These are phyloP conservation scores for Coniochaeta pulveracea DNA, from an alignment of 2,329 filamentous ascomycete species.

Conservation along the genomic window DNA sequence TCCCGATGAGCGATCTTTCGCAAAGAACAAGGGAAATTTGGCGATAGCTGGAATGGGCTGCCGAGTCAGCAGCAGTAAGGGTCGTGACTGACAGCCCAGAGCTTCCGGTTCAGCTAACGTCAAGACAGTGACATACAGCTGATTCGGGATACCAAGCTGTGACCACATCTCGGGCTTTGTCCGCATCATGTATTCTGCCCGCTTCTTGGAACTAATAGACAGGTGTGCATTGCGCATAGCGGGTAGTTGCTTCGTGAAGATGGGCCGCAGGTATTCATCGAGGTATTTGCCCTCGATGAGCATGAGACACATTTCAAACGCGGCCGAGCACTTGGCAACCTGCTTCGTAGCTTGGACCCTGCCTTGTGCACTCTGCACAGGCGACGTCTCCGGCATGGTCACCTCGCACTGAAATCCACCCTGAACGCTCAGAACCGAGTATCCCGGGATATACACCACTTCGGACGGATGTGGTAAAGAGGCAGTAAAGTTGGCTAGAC, in stretches of 20 bases:
- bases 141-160: conserved; percentile 28
- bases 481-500: conserved; percentile 64
- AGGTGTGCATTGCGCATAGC: conserved; percentile 78
- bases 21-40: conserved; percentile 61
- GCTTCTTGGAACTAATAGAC: conserved; percentile 70
- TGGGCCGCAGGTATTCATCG: conserved; percentile 63
- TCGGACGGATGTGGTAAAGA: conserved; percentile 44
- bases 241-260: conserved; percentile 60
- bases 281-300: conserved; percentile 57
- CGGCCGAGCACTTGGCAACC: conserved; percentile 76
- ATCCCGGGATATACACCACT: conserved; percentile 34
- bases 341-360: conserved; percentile 56
- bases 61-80: conserved; percentile 63
- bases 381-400: conserved; percentile 63
- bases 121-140: conserved; percentile 52
- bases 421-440: conserved; percentile 45
- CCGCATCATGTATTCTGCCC: conserved; percentile 63
- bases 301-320: conserved; percentile 68
- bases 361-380: conserved; percentile 56
- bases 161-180: conserved; percentile 71
- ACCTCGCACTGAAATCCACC: conserved; percentile 66
- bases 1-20: conserved; percentile 45
- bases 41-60: conserved; percentile 52
- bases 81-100: conserved; percentile 47
- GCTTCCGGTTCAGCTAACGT: conserved; percentile 42